Evolutionary conservation across 2,329 filamentous ascomycete genomes (phyloP), one percentile per base, ranked within the genome.

Genomic region (Ophiocordyceps camponoti-saundersi): DNA sequence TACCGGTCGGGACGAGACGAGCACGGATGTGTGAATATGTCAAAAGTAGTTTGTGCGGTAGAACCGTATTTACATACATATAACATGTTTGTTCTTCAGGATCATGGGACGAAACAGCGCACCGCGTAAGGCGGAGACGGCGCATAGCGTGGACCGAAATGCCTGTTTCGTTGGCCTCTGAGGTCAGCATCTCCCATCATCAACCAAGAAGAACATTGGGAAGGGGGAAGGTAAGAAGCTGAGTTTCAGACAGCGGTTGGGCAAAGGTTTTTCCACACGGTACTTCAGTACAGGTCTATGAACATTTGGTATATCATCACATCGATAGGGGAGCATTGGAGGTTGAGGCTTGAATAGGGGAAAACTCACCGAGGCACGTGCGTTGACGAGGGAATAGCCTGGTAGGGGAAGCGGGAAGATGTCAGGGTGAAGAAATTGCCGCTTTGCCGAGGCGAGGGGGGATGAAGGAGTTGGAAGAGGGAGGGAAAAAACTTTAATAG

Each of bases 231-330:
- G n/a, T 36, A 16, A 16, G n/a, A 36, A 15, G 13, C 13, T 36
- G n/a, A n/a, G 32, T 16, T 36, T 85, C 81, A 85, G 81, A 85
- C 79, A 86, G 82, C 81, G 82, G 80, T 86, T 86, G 82, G 78
- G 80, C 78, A 77, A 77, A 67, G 66, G 69, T 61, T 69, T 69
- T 73, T 84, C 81, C 72, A 83, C 80, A 85, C 71, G 53, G 57
- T 57, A 61, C 59, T 82, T 86, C 80, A 73, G 82, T 82, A 82
- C 82, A 87, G 82, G 82, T 87, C 82, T 86, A 81, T 86, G 82
- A 82, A 75, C 68, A 67, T 69, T 70, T 73, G 67, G 59, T 67
- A 63, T 73, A 68, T 86, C 80, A 83, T 85, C 83, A 85, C 0
- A 88, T 85, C 23, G 8, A 26, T 4, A 8, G 48, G 89, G 77